Conservation (phyloP, 2,329 filamentous ascomycete species). For the Tolypocladium cylindrosporum region DNA sequence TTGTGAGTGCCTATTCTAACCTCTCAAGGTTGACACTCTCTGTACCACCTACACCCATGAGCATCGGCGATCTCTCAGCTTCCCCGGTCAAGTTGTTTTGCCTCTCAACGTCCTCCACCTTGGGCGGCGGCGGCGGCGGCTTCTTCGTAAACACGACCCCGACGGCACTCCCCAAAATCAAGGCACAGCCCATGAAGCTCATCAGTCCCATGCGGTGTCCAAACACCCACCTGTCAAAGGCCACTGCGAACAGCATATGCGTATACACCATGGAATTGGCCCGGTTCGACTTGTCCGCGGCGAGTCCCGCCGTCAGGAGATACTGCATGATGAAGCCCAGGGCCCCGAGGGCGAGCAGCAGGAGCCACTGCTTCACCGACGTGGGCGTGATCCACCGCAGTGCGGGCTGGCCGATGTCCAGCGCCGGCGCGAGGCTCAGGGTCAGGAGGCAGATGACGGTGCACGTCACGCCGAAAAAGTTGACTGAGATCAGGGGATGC, state of each 20-base stretch:
- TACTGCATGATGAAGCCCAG: conserved; percentile 82
- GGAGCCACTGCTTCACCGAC: conserved; percentile 47
- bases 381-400: conserved; percentile 32
- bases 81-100: conserved; percentile 17
- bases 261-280: conserved; percentile 50
- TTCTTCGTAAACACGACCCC: conserved; percentile 38
- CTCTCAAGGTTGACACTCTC: conserved; percentile 9
- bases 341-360: conserved; percentile 57
- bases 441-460: conserved; percentile 55
- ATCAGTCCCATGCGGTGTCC: conserved; percentile 37
- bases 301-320: conserved; percentile 66
- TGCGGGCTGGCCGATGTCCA: conserved; percentile 34
- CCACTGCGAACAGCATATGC: conserved; percentile 45
- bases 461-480: conserved; percentile 68
- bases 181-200: conserved; percentile 38
- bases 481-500: conserved; percentile 76
- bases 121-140: conserved; percentile 15
- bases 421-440: conserved; percentile 41
- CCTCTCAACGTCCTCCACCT: conserved; percentile 23
- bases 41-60: conserved; percentile 20
- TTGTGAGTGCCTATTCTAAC: not conserved
- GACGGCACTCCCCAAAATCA: conserved; percentile 44
- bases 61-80: conserved; percentile 30
- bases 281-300: conserved; percentile 56
- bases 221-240: conserved; percentile 42